Percentiles rank a stretch among this genome's conserved stretches.
phyloP scores from a whole-genome alignment of 306 rosid species.

The Quercus bicolor region DNA sequence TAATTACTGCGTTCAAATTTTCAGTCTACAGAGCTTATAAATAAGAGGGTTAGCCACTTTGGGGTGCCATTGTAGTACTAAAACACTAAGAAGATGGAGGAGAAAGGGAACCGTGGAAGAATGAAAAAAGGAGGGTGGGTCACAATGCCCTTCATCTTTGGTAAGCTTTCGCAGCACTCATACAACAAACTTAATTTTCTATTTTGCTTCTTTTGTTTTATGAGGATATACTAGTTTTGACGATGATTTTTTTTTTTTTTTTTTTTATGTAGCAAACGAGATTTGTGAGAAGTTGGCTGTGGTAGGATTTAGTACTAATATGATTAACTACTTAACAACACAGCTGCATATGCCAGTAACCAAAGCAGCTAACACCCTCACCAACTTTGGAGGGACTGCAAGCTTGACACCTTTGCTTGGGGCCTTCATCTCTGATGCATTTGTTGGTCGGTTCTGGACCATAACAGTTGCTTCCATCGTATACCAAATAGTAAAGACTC shows the following conservation, averaged over 20 bases:
- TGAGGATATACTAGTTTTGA: neutral
- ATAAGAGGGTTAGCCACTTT: conserved; percentile 15
- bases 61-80: conserved; percentile 9
- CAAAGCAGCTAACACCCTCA: conserved; percentile 84
- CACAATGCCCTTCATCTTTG: conserved; percentile 96
- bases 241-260: neutral
- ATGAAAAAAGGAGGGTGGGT: conserved; percentile 71
- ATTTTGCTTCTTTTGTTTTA: neutral
- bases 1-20: neutral
- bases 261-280: conserved; percentile 58
- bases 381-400: conserved; percentile 79
- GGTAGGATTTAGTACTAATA: conserved; percentile 78
- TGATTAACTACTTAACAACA: conserved; percentile 82
- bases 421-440: conserved; percentile 84
- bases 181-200: neutral
- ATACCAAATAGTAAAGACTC: conserved; percentile 54
- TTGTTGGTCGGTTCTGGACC: conserved; percentile 78
- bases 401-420: conserved; percentile 92
- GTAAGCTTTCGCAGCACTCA: conserved; percentile 33
- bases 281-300: conserved; percentile 85
- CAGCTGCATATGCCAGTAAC: conserved; percentile 86
- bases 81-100: conserved; percentile 35
- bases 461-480: conserved; percentile 65
- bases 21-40: conserved; percentile 29
- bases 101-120: conserved; percentile 25